These are phyloP conservation scores for Naematelia aurantialba DNA, from an alignment of 768 basidiomycete genomes.

Conservation along the genomic window DNA sequence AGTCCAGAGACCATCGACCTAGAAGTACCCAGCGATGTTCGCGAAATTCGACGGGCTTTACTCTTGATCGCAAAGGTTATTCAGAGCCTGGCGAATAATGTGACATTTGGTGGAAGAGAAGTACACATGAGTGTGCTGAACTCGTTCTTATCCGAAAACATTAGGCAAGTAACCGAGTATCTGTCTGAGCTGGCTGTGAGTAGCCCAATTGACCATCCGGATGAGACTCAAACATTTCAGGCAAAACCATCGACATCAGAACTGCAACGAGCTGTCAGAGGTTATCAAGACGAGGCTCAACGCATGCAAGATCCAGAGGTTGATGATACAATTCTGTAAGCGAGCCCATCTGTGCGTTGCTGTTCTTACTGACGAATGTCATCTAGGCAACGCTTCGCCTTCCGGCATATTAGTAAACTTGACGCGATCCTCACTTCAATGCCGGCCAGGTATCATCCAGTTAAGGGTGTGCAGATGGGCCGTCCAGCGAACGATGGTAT, in stretches of 20 bases:
- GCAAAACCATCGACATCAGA: slow-evolving; percentile 32
- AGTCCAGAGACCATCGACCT: slow-evolving; percentile 80
- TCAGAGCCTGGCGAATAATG: slow-evolving; percentile 90
- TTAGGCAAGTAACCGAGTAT: slow-evolving; percentile 41
- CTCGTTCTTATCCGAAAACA: slow-evolving; percentile 56
- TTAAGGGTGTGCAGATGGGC: slow-evolving; percentile 6
- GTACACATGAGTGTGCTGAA: slow-evolving; percentile 78
- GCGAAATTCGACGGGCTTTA: slow-evolving; percentile 68
- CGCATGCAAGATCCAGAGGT: slow-evolving; percentile 29
- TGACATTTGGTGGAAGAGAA: slow-evolving; percentile 80
- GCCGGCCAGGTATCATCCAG: slow-evolving; percentile 16
- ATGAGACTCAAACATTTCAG: slow-evolving; percentile 11
- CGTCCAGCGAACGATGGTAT: slow-evolving; percentile 30
- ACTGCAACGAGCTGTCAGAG: slow-evolving; percentile 20
- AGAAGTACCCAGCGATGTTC: slow-evolving; percentile 63
- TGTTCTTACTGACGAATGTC: neutral
- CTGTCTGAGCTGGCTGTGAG: slow-evolving; percentile 43
- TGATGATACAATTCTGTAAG: slow-evolving; percentile 37
- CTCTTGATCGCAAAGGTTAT: slow-evolving; percentile 87
- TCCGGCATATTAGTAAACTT: slow-evolving; percentile 28
- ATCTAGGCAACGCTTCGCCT: slow-evolving; percentile 30
- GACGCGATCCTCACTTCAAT: slow-evolving; percentile 14
- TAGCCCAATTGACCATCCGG: neutral
- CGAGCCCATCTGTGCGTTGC: neutral
- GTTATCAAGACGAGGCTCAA: slow-evolving; percentile 27